Evolutionary conservation across 306 rosid genomes (phyloP), one percentile per base, ranked within the genome.

Genomic region (Ziziphus jujuba): DNA sequence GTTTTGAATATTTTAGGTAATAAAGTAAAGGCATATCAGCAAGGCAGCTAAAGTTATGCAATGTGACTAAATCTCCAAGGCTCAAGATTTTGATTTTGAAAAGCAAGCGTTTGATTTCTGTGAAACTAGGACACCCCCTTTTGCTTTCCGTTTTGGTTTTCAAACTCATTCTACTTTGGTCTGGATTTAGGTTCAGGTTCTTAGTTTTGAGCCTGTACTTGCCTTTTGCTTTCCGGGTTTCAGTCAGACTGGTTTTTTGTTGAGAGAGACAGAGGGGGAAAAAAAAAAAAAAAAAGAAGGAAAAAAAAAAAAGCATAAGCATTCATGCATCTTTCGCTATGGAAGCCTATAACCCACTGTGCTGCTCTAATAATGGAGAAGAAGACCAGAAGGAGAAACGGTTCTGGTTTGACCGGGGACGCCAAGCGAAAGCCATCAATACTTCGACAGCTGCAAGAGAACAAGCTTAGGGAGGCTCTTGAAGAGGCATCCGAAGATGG

Each of bases 401-500:
- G 74, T 9, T 81, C 84, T 63, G 83, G 75, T 44, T 56, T 67
- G 44, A 67, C 64, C 58, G 91, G 24, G 34, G 87, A 87, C 11
- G 52, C 61, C 5, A 85, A 63, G 76, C 81, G 83, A 24, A 88
- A 85, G 79, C 77, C 95, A 1, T 83, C 97, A 19, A 80, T 88
- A 71, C 90, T 90, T 17, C 84, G 95, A 65, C 90, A 93, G 71
- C 65, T 90, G 76, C 99, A 88, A 65, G 99, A 90, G 17, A 90
- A 84, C 82, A 86, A 81, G 84, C 96, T 93, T 15, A 85, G 97
- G 80, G 97, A 93, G 67, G 99, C 99, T 62, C 95, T 93, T 53
- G 99, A 93, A 63, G 96, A 93, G 75, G 99, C 99, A 57, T 93
- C 97, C 13, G 99, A 93, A 85, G 96, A 90, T 58, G 97, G 98